Base-by-base conservation (phyloP, 2,329 filamentous ascomycete species). In the Diplodia scrobiculata region DNA sequence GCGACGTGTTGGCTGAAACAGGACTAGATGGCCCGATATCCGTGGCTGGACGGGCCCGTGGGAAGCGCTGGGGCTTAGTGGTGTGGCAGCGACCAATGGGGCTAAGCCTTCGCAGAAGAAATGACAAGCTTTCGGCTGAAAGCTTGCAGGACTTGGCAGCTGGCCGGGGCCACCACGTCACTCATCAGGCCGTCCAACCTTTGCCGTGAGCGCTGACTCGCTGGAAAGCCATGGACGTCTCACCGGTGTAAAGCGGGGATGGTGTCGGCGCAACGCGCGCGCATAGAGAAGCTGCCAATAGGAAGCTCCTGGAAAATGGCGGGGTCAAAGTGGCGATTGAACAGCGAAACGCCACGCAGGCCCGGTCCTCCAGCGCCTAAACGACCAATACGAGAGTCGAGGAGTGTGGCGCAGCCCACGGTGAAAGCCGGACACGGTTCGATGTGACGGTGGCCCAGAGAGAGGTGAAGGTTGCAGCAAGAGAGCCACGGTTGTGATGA, bases 61-160 rank as follows among this genome's bases (percentile, higher is more conserved):
- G 58, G 58, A 50, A 17, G 21, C 41, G 48, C 27, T 29, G 27
- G 41, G 21, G 58, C 17, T 29, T 51, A 10, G 38, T 19, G 38
- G 10, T 29, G 11, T 5, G 17, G 17, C 10, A 17, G 25, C 38
- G n/a, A n/a, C 58, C 58, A 62, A 62, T 62, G 17, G 48, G 27
- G 41, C 58, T 19, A 62, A 62, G 58, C 45, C 45, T 25, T 38
- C 45, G 2, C 21, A 27, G 55, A 62, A 62, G 58, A 50, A 51
- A 36, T 50, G 58, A 50, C 58, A 62, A 62, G 58, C 58, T 62
- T 62, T 62, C 58, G 13, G 21, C 9, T 17, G 29, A 50, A 62
- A 62, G 58, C 58, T 62, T 62, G 58, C 58, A 50, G 41, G 45
- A 62, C 58, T 62, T 62, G 58, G 58, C 58, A 36, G 10, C 11